These are phyloP conservation scores for Trypanosoma brucei DNA, from an alignment of 208 protist species.

Conservation along the genomic window DNA sequence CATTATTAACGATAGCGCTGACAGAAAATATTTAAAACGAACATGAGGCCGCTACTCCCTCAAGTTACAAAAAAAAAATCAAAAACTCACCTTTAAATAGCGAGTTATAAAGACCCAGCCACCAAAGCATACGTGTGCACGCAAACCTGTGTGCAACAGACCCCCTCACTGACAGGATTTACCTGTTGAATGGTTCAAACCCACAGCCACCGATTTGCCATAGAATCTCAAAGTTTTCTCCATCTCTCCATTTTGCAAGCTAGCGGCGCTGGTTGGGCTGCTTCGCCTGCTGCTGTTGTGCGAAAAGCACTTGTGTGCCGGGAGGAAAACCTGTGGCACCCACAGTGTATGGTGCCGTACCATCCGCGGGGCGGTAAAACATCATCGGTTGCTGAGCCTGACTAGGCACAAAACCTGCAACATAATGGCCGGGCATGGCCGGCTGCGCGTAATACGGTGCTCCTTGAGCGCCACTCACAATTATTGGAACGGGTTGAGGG, in stretches of 20 bases:
- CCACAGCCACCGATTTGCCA: too few relatives aligned
- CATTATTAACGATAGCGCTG: too few relatives aligned
- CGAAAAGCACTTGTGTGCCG: constrained; percentile 43
- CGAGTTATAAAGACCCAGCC: too few relatives aligned
- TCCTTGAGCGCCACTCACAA: constrained; percentile 20
- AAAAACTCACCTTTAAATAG: too few relatives aligned
- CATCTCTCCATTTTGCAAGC: background rate
- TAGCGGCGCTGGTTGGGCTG: constrained; percentile 32
- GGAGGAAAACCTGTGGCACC: constrained; percentile 17
- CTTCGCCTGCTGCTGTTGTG: constrained; percentile 37
- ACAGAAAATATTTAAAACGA: too few relatives aligned
- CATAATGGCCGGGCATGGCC: constrained; percentile 19
- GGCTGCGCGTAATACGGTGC: constrained; percentile 16
- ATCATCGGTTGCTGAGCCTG: constrained; percentile 26
- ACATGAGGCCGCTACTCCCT: too few relatives aligned
- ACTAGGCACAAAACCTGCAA: constrained; percentile 18
- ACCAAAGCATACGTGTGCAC: too few relatives aligned
- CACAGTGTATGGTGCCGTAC: constrained; percentile 19
- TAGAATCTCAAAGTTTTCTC: background rate
- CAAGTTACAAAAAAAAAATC: too few relatives aligned
- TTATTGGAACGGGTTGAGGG: constrained; percentile 18
- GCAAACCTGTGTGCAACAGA: too few relatives aligned
- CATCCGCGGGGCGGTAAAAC: constrained; percentile 22
- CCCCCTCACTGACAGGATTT: too few relatives aligned
- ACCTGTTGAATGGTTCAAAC: too few relatives aligned